These are phyloP conservation scores for Carallia brachiata DNA, from an alignment of 345 rosid species.

Conservation along the genomic window DNA sequence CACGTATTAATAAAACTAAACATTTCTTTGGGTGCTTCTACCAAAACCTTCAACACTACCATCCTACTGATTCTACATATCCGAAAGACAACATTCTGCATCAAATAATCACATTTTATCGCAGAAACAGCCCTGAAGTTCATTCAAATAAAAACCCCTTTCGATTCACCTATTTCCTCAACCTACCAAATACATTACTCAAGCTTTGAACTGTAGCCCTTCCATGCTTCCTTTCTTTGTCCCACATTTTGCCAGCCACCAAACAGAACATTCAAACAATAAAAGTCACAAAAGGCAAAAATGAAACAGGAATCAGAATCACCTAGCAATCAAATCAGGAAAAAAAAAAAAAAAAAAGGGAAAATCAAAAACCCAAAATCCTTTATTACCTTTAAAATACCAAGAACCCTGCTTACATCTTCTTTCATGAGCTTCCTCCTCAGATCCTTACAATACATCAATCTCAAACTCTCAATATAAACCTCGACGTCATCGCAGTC, in stretches of 20 bases:
- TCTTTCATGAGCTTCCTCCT: constrained; percentile 93
- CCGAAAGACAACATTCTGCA: no score
- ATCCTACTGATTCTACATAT: no score
- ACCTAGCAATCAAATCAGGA: no score
- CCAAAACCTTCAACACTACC: no score
- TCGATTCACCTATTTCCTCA: constrained; percentile 6
- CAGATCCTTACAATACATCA: constrained; percentile 92
- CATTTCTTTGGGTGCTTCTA: no score
- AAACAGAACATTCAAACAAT: background rate
- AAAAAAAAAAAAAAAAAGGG: background rate
- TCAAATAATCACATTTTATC: no score
- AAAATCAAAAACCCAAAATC: background rate
- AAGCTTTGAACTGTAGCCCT: background rate
- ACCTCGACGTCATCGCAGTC: constrained; percentile 99
- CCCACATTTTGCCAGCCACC: constrained; percentile 15
- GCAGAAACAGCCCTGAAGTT: no score
- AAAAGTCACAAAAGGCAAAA: no score
- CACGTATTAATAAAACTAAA: no score
- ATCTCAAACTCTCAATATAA: constrained; percentile 83
- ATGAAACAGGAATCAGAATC: no score
- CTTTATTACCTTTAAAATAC: constrained; percentile 80
- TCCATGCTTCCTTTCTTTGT: background rate
- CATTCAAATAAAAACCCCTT: background rate
- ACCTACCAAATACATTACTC: background rate
- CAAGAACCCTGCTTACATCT: constrained; percentile 82